Evolutionary conservation across 2,329 filamentous ascomycete species (phyloP).

Genomic region (Xylariomycetidae sp.): DNA sequence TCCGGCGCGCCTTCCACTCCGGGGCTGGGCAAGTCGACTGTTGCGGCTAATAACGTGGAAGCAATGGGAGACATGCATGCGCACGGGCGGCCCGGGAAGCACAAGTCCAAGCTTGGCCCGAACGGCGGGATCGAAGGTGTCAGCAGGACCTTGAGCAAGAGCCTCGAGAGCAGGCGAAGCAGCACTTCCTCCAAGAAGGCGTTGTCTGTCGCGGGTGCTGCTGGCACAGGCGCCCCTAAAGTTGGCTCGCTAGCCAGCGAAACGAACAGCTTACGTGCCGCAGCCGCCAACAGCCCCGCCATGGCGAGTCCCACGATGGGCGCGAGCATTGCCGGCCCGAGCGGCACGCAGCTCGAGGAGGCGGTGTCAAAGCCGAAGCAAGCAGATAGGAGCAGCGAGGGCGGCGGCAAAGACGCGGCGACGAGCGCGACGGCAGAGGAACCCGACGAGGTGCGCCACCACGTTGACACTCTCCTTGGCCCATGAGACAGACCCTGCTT

Average conservation of each 20-base stretch:
- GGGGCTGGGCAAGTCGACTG: conserved; percentile 84
- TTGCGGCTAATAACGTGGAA: conserved; percentile 80
- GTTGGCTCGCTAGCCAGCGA: conserved; percentile 51
- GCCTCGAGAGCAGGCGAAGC: conserved; percentile 83
- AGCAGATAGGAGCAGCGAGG: conserved; percentile 9
- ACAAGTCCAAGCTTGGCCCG: conserved; percentile 37
- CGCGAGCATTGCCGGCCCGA: conserved; percentile 17
- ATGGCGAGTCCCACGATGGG: conserved; percentile 29
- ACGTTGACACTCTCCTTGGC: conserved; percentile 45
- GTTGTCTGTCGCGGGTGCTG: conserved; percentile 48
- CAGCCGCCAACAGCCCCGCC: conserved; percentile 32
- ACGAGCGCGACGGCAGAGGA: conserved; percentile 17
- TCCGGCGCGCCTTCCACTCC: conserved; percentile 87
- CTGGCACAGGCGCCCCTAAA: conserved; percentile 35
- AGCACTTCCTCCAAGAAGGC: conserved; percentile 81
- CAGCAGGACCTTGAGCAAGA: conserved; percentile 76
- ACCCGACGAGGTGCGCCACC: conserved; percentile 45
- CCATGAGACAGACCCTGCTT: conserved; percentile 33
- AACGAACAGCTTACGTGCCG: conserved; percentile 51
- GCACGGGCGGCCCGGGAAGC: conserved; percentile 34
- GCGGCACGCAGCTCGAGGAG: conserved; percentile 20
- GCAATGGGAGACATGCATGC: conserved; percentile 68
- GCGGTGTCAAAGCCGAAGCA: background rate
- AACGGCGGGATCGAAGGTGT: conserved; percentile 62
- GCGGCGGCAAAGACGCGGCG: conserved; percentile 13